These are phyloP conservation scores for Ophiostoma sp. DNA, from an alignment of 2,329 filamentous ascomycete genomes.

Conservation along the genomic window DNA sequence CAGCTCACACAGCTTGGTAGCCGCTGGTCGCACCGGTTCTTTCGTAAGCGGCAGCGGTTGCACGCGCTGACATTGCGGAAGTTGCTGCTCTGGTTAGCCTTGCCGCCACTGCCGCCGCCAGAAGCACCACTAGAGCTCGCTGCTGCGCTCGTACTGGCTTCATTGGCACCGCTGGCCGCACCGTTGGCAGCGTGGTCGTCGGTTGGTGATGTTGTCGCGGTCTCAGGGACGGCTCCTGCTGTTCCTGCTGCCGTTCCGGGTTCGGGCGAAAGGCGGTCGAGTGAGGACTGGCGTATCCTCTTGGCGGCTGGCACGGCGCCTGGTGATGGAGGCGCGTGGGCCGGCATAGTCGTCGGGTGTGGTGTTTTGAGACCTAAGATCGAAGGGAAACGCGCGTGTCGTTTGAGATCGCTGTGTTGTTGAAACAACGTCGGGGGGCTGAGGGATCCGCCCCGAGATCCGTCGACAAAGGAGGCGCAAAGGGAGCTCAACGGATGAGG, in stretches of 20 bases:
- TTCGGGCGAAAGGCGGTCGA: slow-evolving; percentile 47
- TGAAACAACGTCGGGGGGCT: not conserved
- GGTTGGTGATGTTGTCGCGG: slow-evolving; percentile 3
- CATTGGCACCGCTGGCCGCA: slow-evolving; percentile 13
- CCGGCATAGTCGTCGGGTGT: slow-evolving; percentile 43
- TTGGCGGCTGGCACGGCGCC: slow-evolving; percentile 55
- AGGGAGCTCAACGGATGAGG: not conserved
- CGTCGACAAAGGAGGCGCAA: not conserved
- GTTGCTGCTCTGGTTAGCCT: slow-evolving; percentile 60
- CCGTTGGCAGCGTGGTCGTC: slow-evolving; percentile 7
- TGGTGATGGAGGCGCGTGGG: slow-evolving; percentile 51
- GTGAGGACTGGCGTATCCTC: slow-evolving; percentile 57
- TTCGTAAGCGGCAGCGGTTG: slow-evolving; percentile 86
- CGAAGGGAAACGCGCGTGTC: too few relatives aligned
- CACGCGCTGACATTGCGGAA: slow-evolving; percentile 92
- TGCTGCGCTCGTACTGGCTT: slow-evolving; percentile 36
- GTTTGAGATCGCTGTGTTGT: not conserved
- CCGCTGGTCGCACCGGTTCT: slow-evolving; percentile 93
- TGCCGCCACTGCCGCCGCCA: slow-evolving; percentile 39
- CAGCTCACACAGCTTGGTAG: slow-evolving; percentile 88
- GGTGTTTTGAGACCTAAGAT: too few relatives aligned
- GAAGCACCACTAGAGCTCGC: slow-evolving; percentile 35
- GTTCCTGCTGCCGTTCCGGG: slow-evolving; percentile 34
- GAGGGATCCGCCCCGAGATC: not conserved
- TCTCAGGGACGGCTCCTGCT: not conserved